Base-by-base conservation (phyloP, 805 yeast genomes). In the Pichia nakasei region DNA sequence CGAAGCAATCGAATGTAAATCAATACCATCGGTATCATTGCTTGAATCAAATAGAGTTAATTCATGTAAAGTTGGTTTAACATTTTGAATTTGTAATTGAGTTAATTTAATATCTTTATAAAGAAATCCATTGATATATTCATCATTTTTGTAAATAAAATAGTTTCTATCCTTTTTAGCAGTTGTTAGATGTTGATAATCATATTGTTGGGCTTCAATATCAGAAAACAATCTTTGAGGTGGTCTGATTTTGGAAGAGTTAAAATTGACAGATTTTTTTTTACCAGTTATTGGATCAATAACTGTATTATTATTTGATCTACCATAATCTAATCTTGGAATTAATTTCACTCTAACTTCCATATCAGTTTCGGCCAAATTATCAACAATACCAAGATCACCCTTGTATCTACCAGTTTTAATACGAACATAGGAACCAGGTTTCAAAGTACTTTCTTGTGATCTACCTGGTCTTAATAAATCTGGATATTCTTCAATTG, bases 401-500 rank as follows among this genome's bases (percentile, higher is more conserved):
- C 91, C 91, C 56, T 85, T 85, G 63, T 91, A 89, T 57, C 82
- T 83, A 50, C 98, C 97, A 50, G 95, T 76, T 55, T 84, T 82
- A 50, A 93, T 75, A 52, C 98, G 75, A 41, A 93, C 95, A 62
- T 91, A 93, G 26, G 87, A 78, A 20, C 98, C 98, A 8, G 95
- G 97, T 38, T 81, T 82, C 21, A 93, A 68, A 55, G 86, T 89
- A 22, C 87, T 83, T 55, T 89, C 97, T 42, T 86, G 76, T 0
- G 95, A 78, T 63, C 84, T 87, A 44, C 80, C 85, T 45, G 95
- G 96, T 58, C 94, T 84, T 60, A 93, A 72, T 56, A 93, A 71
- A 61, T 89, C 94, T 2, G 96, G 96, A 61, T 88, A 85, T 65
- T 93, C 98, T 61, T 85, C 86, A 46, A 93, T 93, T 6, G 98